Evolutionary conservation across 768 basidiomycete genomes (phyloP).

Genomic region (Sarcomyxa edulis): DNA sequence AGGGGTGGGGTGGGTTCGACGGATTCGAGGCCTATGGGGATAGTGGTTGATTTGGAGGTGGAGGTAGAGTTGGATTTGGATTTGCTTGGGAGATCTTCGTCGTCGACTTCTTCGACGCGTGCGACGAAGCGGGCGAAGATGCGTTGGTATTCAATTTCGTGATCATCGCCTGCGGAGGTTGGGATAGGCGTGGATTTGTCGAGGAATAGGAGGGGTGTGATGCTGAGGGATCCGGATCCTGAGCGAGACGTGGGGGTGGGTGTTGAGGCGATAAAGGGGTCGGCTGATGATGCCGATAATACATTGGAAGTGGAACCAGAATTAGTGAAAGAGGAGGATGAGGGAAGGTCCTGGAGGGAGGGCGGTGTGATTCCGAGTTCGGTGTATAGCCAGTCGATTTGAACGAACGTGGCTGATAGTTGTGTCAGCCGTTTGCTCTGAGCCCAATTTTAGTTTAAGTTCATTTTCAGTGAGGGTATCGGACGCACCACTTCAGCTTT

Average conservation of each 20-base stretch:
- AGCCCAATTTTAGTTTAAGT: background rate
- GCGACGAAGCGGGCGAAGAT: constrained; percentile 61
- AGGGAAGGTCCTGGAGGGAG: constrained; percentile 39
- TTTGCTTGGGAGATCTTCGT: constrained; percentile 40
- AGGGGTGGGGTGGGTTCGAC: constrained; percentile 76
- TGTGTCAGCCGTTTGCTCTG: constrained; percentile 66
- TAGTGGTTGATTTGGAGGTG: constrained; percentile 19
- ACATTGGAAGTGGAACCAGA: too few relatives aligned
- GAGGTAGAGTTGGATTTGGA: too few relatives aligned
- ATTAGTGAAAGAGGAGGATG: constrained; percentile 15
- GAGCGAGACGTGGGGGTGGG: constrained; percentile 43
- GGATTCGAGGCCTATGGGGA: constrained; percentile 56
- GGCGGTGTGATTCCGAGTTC: constrained; percentile 77
- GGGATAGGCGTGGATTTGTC: too few relatives aligned
- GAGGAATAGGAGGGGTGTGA: constrained; percentile 38
- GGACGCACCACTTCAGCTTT: constrained; percentile 81
- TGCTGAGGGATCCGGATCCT: constrained; percentile 25
- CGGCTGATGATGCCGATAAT: too few relatives aligned
- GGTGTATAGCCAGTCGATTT: constrained; percentile 78
- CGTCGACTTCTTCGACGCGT: constrained; percentile 53
- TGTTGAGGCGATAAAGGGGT: constrained; percentile 20
- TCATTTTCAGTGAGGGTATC: background rate
- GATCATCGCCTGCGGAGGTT: constrained; percentile 12
- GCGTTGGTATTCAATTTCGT: constrained; percentile 47
- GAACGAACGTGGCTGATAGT: constrained; percentile 58